Percentiles rank a stretch among this genome's conserved stretches.
Evolutionary conservation across 306 rosid genomes (phyloP).

Genomic region (Alnus rubra): DNA sequence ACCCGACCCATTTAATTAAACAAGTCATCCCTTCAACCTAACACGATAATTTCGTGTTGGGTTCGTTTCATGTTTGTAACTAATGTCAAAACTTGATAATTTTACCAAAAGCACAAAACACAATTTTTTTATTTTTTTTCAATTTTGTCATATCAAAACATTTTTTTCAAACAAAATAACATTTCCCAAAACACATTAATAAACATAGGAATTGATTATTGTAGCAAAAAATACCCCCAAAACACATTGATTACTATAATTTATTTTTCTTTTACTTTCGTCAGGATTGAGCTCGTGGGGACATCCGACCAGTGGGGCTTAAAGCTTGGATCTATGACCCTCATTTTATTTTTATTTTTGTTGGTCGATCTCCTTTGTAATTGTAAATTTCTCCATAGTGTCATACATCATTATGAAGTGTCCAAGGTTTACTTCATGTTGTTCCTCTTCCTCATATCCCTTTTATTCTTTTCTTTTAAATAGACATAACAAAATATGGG

Average conservation of each 20-base stretch:
- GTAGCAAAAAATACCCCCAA: no score
- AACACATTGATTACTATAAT: neutral
- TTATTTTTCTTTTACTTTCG: constrained; percentile 16
- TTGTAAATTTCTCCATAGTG: constrained; percentile 15
- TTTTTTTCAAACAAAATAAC: no score
- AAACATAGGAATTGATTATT: neutral
- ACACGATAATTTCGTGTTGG: no score
- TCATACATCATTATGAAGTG: constrained; percentile 31
- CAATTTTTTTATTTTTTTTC: no score
- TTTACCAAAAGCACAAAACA: no score
- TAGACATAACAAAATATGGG: neutral
- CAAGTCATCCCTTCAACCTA: no score
- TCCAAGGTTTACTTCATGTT: constrained; percentile 25
- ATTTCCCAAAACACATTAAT: no score
- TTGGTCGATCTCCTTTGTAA: constrained; percentile 8
- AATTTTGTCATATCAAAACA: no score
- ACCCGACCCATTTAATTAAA: no score
- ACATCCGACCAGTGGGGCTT: constrained; percentile 2
- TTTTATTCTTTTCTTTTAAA: neutral
- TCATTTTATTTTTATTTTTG: neutral
- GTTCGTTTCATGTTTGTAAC: no score
- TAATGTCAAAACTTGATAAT: no score
- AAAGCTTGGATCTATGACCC: neutral
- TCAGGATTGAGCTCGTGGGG: constrained; percentile 15
- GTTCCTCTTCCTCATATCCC: constrained; percentile 4